phyloP scores from a whole-genome alignment of 805 yeast species.

The Yarrowia hollandica region DNA sequence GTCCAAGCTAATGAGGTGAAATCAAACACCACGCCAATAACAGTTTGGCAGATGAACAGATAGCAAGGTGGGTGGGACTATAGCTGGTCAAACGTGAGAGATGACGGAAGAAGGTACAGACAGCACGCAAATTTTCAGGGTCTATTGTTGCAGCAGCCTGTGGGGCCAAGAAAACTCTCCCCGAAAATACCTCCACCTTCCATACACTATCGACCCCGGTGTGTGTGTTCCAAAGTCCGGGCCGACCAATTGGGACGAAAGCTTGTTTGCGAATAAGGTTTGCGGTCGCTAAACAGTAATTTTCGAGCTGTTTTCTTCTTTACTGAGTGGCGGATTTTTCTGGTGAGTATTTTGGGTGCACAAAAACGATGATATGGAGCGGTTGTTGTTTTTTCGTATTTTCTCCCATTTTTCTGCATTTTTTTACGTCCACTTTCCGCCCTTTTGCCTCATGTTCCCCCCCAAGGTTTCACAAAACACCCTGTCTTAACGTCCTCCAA shows the following conservation, averaged over 20 bases:
- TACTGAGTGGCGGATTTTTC: background rate
- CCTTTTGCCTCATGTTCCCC: too few species aligned
- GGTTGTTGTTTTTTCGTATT: background rate
- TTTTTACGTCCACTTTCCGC: too few species aligned
- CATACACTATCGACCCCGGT: too few species aligned
- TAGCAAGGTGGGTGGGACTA: background rate
- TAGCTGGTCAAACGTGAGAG: too few species aligned
- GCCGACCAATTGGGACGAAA: constrained; percentile 7
- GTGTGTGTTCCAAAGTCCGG: constrained; percentile 18
- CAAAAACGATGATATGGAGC: too few species aligned
- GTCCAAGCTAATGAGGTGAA: constrained; percentile 10
- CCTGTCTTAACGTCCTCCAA: constrained; percentile 2
- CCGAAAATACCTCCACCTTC: background rate
- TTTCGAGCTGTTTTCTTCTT: background rate
- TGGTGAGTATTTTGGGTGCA: background rate
- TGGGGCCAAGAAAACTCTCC: too few species aligned
- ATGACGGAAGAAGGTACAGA: too few species aligned
- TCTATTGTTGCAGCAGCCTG: background rate
- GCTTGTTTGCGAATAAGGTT: background rate
- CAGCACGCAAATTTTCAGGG: too few species aligned
- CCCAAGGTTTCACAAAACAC: background rate
- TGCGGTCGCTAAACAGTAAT: background rate
- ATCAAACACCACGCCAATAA: constrained; percentile 8
- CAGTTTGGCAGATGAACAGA: background rate
- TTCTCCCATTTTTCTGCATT: background rate